Evolutionary conservation across 257 asterid genomes (phyloP).

Genomic region (Cinchona pubescens): DNA sequence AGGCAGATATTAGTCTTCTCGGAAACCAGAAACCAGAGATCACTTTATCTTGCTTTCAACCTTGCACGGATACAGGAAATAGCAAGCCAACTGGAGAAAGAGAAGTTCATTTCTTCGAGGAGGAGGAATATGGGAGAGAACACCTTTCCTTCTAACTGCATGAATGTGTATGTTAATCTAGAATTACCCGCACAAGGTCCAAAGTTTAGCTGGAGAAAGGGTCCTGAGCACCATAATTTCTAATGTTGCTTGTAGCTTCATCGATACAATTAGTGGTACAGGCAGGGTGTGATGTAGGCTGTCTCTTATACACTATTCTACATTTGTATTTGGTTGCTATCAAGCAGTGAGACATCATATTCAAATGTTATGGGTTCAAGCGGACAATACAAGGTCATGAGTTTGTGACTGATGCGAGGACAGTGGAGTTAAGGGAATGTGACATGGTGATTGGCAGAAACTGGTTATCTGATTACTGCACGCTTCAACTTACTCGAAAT

Average conservation of each 20-base stretch:
- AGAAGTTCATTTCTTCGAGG: not conserved
- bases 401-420: no score
- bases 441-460: no score
- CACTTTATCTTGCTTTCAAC: no score
- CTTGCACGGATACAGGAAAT: no score
- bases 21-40: no score
- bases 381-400: no score
- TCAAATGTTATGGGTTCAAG: no score
- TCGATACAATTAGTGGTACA: not conserved
- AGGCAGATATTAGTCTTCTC: no score
- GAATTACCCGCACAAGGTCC: not conserved
- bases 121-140: not conserved
- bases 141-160: not conserved
- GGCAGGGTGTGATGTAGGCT: not conserved
- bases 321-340: not conserved
- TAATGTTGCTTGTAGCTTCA: not conserved
- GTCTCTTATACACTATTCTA: not conserved
- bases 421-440: no score
- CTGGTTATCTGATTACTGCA: no score
- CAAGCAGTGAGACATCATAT: constrained; percentile 7
- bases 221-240: not conserved
- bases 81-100: no score
- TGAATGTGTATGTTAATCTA: not conserved
- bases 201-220: not conserved
- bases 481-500: no score